A percentile compares a stretch with the other conserved stretches of the same genome.
Evolutionary conservation across 2,329 filamentous ascomycete genomes (phyloP).

Genomic region (Parascedosporium putredinis): DNA sequence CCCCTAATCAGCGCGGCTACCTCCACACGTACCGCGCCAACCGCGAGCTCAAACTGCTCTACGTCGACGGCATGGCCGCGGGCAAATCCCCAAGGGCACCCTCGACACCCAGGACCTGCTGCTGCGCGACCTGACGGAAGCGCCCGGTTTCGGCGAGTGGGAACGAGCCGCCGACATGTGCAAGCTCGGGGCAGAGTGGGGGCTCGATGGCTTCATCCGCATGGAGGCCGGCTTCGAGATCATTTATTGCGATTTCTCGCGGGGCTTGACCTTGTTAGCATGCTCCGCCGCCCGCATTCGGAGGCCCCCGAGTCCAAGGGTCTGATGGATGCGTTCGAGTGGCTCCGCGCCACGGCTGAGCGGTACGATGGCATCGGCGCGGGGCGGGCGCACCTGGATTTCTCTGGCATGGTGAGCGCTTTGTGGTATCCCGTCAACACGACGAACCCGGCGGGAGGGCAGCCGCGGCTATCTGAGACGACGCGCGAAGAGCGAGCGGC

Average conservation of each 20-base stretch:
- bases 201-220: constrained; percentile 54
- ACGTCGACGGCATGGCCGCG: constrained; percentile 61
- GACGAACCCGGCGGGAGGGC: constrained; percentile 28
- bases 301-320: constrained; percentile 11
- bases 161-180: constrained; percentile 47
- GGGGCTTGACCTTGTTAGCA: constrained; percentile 27
- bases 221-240: constrained; percentile 64
- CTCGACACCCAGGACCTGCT: constrained; percentile 57
- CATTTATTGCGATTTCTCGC: constrained; percentile 53
- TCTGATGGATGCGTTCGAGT: constrained; percentile 26
- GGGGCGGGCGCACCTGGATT: constrained; percentile 32
- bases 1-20: constrained; percentile 35
- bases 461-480: constrained; percentile 22
- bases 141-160: constrained; percentile 29
- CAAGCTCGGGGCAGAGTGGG: constrained; percentile 38
- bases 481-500: constrained; percentile 19
- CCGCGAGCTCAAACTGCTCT: constrained; percentile 49
- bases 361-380: constrained; percentile 35
- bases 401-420: constrained; percentile 39
- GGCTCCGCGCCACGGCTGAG: constrained; percentile 28
- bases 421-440: constrained; percentile 41
- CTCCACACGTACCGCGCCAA: constrained; percentile 56
- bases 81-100: constrained; percentile 56
- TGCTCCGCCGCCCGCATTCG: constrained; percentile 17
- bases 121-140: constrained; percentile 31